Percentiles rank a stretch among this genome's conserved stretches.
Conservation (phyloP, 495 filamentous ascomycete species). For the Symbiotaphrina buchneri region DNA sequence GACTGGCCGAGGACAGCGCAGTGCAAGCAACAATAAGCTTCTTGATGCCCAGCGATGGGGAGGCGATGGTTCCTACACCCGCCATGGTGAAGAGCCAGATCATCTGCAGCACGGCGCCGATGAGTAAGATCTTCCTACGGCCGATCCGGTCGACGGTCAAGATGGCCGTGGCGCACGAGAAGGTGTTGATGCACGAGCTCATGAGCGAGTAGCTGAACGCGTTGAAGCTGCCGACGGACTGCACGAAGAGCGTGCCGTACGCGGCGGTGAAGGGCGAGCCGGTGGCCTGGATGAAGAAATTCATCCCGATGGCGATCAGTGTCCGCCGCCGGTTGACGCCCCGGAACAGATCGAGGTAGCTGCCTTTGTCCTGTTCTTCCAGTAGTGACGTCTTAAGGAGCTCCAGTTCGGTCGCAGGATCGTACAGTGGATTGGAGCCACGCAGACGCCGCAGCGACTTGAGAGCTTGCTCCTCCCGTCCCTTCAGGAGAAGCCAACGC, state of each 20-base stretch:
- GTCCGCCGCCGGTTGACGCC: slow-evolving; percentile 13
- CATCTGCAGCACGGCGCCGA: slow-evolving; percentile 6
- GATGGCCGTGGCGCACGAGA: slow-evolving; percentile 2
- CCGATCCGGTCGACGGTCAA: neutral
- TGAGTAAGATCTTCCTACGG: slow-evolving; percentile 5
- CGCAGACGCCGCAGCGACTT: slow-evolving; percentile 7
- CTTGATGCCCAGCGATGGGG: neutral
- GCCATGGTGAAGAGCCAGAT: slow-evolving; percentile 5
- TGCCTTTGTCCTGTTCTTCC: slow-evolving; percentile 7
- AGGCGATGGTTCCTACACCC: slow-evolving; percentile 5
- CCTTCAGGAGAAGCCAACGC: slow-evolving; percentile 14
- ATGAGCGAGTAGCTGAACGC: slow-evolving; percentile 12
- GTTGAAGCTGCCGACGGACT: slow-evolving; percentile 14
- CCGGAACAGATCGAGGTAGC: slow-evolving; percentile 12
- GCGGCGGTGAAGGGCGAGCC: slow-evolving; percentile 13
- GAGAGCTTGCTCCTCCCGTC: slow-evolving; percentile 11
- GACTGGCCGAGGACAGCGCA: neutral
- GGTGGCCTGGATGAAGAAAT: slow-evolving; percentile 16
- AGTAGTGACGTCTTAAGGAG: slow-evolving; percentile 4
- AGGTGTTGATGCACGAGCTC: slow-evolving; percentile 2
- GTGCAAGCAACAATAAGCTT: neutral
- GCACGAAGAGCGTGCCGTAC: slow-evolving; percentile 15
- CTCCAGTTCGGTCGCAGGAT: slow-evolving; percentile 7
- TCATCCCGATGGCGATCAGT: slow-evolving; percentile 11
- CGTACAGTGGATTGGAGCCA: slow-evolving; percentile 4